A percentile compares a stretch with the other conserved stretches of the same genome.
phyloP scores from a whole-genome alignment of 331 rosid genomes.

The Prunus yedoensis region DNA sequence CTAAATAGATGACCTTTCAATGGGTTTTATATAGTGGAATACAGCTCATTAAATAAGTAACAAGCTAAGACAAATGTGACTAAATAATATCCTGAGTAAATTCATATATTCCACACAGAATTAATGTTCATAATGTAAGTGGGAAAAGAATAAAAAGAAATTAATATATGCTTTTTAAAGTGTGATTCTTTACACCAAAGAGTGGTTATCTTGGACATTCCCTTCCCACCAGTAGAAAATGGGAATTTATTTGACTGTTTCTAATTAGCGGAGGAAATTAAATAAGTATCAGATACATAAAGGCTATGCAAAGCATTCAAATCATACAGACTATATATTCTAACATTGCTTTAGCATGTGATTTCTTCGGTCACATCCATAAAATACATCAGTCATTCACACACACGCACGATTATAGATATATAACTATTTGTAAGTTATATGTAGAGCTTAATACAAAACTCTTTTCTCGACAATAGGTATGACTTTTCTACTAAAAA shows the following conservation, averaged over 20 bases:
- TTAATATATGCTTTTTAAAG: constrained; percentile 21
- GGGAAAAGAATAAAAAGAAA: constrained; percentile 24
- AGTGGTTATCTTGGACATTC: constrained; percentile 24
- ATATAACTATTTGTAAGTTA: not conserved
- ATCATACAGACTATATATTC: constrained; percentile 12
- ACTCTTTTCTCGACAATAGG: not conserved
- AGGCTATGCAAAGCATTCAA: too few relatives aligned
- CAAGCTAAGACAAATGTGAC: not conserved
- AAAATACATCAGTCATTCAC: not conserved
- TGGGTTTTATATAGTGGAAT: not conserved
- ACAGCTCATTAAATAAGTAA: constrained; percentile 3
- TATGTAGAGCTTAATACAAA: not conserved
- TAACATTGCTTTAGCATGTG: constrained; percentile 11
- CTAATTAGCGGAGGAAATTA: too few relatives aligned
- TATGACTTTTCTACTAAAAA: not conserved
- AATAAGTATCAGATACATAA: too few relatives aligned
- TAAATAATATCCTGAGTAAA: too few relatives aligned
- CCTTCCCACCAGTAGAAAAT: constrained; percentile 15
- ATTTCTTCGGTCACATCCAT: constrained; percentile 3
- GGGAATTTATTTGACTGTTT: too few relatives aligned
- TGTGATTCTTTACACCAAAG: constrained; percentile 22
- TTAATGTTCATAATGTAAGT: constrained; percentile 4
- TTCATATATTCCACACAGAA: not conserved
- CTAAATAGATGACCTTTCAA: constrained; percentile 18
- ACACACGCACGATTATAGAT: not conserved